A percentile compares a stretch with the other conserved stretches of the same genome.
These are phyloP conservation scores for Pichia thaimueangensis DNA, from an alignment of 805 yeast species.

Conservation along the genomic window DNA sequence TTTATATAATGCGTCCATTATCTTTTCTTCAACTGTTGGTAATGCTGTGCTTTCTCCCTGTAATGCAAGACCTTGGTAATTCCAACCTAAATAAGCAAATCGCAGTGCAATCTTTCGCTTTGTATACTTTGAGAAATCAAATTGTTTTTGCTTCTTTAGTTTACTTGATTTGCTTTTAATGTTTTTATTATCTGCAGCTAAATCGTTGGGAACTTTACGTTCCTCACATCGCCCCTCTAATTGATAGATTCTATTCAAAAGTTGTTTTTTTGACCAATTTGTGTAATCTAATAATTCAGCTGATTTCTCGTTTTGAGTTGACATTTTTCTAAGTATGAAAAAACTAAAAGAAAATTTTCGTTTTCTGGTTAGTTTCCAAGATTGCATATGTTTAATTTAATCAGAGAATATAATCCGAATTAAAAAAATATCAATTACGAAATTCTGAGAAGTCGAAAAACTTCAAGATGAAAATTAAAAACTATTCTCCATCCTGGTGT, in stretches of 20 bases:
- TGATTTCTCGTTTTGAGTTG: neutral
- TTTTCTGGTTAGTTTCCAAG: neutral
- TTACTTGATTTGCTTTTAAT: neutral
- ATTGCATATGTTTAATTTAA: neutral
- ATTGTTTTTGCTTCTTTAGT: constrained; percentile 33
- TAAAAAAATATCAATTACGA: neutral
- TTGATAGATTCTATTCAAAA: constrained; percentile 49
- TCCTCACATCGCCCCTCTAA: constrained; percentile 37
- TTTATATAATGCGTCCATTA: constrained; percentile 63
- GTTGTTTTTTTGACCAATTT: constrained; percentile 59
- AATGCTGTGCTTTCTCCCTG: constrained; percentile 71
- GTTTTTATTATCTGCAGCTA: neutral
- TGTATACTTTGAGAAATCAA: constrained; percentile 59
- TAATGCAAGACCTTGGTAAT: constrained; percentile 82
- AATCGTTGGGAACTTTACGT: neutral
- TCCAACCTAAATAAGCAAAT: constrained; percentile 92
- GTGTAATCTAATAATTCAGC: constrained; percentile 34
- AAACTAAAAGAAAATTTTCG: neutral
- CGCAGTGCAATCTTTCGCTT: constrained; percentile 70
- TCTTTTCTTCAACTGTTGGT: constrained; percentile 80
- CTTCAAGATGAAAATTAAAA: neutral
- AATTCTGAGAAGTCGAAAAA: neutral
- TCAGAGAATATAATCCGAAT: neutral
- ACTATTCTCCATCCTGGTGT: constrained; percentile 2
- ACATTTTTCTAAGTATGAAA: neutral